These are phyloP conservation scores for Podospora fimiseda DNA, from an alignment of 495 filamentous ascomycete genomes.

Conservation along the genomic window DNA sequence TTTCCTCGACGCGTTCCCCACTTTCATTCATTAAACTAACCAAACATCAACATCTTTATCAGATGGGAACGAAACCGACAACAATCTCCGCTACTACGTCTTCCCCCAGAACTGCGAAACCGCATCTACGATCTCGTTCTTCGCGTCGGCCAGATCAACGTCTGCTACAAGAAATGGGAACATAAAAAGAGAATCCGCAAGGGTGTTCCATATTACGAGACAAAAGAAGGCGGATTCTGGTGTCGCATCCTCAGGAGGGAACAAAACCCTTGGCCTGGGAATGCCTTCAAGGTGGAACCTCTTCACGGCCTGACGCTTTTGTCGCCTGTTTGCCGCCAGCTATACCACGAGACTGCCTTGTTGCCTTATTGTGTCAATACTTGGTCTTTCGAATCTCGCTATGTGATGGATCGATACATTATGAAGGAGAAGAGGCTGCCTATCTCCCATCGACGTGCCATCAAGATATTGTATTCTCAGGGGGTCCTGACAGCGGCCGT, in stretches of 20 bases:
- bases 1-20: background rate
- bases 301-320: conserved; percentile 23
- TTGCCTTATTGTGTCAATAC: conserved; percentile 26
- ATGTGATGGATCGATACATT: conserved; percentile 24
- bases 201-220: conserved; percentile 9
- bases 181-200: conserved; percentile 7
- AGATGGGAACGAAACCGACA: conserved; percentile 20
- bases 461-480: conserved; percentile 19
- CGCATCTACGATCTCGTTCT: conserved; percentile 32
- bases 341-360: conserved; percentile 27
- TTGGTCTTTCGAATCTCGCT: conserved; percentile 24
- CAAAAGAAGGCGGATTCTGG: conserved; percentile 19
- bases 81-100: conserved; percentile 29
- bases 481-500: conserved; percentile 8
- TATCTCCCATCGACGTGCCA: conserved; percentile 20
- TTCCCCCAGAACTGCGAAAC: conserved; percentile 36
- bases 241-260: conserved; percentile 13
- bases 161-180: conserved; percentile 19
- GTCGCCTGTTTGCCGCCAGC: conserved; percentile 24
- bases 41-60: background rate
- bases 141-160: conserved; percentile 27
- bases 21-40: background rate
- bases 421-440: conserved; percentile 25
- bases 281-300: background rate
- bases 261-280: conserved; percentile 17